These are phyloP conservation scores for Solanum dulcamara DNA, from an alignment of 257 asterid species.

Conservation along the genomic window DNA sequence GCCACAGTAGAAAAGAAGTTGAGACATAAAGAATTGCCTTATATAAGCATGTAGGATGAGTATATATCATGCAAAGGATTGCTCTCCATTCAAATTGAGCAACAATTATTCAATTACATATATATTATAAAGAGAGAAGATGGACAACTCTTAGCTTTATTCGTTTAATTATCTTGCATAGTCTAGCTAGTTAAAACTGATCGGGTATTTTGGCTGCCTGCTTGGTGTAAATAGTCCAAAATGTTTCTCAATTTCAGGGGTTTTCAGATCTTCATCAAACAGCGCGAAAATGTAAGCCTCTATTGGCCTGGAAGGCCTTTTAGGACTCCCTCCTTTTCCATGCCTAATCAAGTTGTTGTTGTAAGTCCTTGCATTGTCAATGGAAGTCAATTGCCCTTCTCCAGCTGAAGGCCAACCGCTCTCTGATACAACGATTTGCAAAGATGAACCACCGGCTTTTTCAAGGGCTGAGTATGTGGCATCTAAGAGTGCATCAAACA, in stretches of 20 bases:
- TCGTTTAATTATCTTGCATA: background rate
- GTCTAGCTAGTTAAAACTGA: conserved; percentile 1
- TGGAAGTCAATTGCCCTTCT: conserved; percentile 7
- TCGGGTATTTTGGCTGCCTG: conserved; percentile 10
- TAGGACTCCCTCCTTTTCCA: conserved; percentile 14
- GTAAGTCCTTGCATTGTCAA: conserved; percentile 17
- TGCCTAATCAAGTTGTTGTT: conserved; percentile 13
- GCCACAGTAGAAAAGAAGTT: background rate
- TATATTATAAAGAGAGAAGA: background rate
- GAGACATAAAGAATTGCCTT: background rate
- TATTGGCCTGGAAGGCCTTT: conserved; percentile 13
- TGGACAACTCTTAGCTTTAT: background rate
- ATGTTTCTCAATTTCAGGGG: conserved; percentile 15
- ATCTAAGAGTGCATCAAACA: conserved; percentile 23
- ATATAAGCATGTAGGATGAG: background rate
- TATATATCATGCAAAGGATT: background rate
- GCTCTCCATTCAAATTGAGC: background rate
- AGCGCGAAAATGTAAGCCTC: conserved; percentile 24
- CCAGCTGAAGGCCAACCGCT: conserved; percentile 35
- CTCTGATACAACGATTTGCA: conserved; percentile 25
- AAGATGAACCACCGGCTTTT: conserved; percentile 14
- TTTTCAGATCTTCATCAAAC: conserved; percentile 23
- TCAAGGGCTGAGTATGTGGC: conserved; percentile 24
- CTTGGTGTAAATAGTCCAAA: conserved; percentile 13
- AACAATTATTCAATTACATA: background rate